phyloP scores from a whole-genome alignment of 331 rosid genomes.

The Rhamnella rubrinervis region DNA sequence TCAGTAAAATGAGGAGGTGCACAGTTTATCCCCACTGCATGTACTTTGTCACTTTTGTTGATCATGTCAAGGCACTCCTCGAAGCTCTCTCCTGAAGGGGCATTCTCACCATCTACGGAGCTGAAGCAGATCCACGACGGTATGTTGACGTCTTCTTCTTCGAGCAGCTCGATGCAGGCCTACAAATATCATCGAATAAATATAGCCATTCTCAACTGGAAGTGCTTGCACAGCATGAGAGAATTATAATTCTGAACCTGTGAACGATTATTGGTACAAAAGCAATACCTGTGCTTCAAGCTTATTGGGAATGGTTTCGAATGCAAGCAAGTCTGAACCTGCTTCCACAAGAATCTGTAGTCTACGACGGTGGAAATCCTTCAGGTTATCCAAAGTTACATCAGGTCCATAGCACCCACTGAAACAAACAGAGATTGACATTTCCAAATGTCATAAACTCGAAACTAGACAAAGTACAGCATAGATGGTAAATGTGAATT shows the following conservation, averaged over 20 bases:
- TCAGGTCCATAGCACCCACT: slow-evolving; percentile 71
- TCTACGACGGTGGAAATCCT: slow-evolving; percentile 82
- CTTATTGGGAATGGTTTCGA: slow-evolving; percentile 89
- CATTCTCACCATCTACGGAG: slow-evolving; percentile 78
- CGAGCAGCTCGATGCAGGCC: slow-evolving; percentile 84
- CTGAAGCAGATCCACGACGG: slow-evolving; percentile 91
- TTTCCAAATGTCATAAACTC: not conserved
- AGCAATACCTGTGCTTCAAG: slow-evolving; percentile 71
- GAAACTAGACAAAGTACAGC: too few relatives aligned
- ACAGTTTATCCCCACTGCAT: slow-evolving; percentile 87
- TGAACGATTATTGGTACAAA: not conserved
- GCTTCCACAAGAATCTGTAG: slow-evolving; percentile 78
- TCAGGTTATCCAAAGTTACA: slow-evolving; percentile 65
- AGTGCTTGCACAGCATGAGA: too few relatives aligned
- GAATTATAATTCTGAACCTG: not conserved
- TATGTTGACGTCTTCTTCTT: slow-evolving; percentile 64
- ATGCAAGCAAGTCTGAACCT: slow-evolving; percentile 82
- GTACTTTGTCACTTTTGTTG: slow-evolving; percentile 56
- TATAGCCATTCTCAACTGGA: not conserved
- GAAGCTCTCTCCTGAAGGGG: slow-evolving; percentile 86
- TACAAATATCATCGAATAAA: slow-evolving; percentile 16
- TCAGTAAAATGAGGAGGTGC: slow-evolving; percentile 84
- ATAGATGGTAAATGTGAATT: not conserved
- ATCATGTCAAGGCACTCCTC: slow-evolving; percentile 60
- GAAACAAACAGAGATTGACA: slow-evolving; percentile 19